phyloP scores from a whole-genome alignment of 139 green algal genomes.

The Chlorokybus atmophyticus region DNA sequence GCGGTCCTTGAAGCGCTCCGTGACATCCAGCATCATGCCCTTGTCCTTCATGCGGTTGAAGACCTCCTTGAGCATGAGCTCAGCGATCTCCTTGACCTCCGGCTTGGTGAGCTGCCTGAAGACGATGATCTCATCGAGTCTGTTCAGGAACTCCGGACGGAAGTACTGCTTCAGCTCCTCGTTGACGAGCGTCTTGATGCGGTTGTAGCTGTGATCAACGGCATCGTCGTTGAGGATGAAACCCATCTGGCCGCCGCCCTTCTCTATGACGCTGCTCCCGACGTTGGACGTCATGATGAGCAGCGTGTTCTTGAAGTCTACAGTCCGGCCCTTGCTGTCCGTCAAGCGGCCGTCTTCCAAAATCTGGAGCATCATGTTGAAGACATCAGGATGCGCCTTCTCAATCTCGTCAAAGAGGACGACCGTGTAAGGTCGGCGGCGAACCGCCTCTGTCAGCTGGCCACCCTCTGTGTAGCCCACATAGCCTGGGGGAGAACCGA shows the following conservation, averaged over 20 bases:
- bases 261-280: constrained; percentile 81
- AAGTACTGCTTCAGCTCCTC: constrained; percentile 99
- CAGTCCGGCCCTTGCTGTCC: constrained; percentile 46
- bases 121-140: constrained; percentile 99
- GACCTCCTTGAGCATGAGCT: constrained; percentile 95
- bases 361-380: constrained; percentile 45
- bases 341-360: constrained; percentile 35
- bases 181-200: constrained; percentile 96
- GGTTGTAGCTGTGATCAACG: constrained; percentile 64
- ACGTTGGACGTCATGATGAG: constrained; percentile 90
- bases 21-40: constrained; percentile 61
- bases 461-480: constrained; percentile 48
- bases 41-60: constrained; percentile 84
- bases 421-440: constrained; percentile 50
- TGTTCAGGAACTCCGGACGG: constrained; percentile 95
- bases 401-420: constrained; percentile 62
- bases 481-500: constrained; percentile 57
- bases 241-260: constrained; percentile 55
- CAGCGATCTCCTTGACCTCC: constrained; percentile 96
- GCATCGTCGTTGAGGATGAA: constrained; percentile 50
- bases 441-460: constrained; percentile 37
- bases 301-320: constrained; percentile 81
- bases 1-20: constrained; percentile 54
- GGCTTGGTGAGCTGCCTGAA: constrained; percentile 96
- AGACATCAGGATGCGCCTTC: constrained; percentile 46